Evolutionary conservation across 441 rosid genomes (phyloP).

Genomic region (Pelargonium myrrhifolium): DNA sequence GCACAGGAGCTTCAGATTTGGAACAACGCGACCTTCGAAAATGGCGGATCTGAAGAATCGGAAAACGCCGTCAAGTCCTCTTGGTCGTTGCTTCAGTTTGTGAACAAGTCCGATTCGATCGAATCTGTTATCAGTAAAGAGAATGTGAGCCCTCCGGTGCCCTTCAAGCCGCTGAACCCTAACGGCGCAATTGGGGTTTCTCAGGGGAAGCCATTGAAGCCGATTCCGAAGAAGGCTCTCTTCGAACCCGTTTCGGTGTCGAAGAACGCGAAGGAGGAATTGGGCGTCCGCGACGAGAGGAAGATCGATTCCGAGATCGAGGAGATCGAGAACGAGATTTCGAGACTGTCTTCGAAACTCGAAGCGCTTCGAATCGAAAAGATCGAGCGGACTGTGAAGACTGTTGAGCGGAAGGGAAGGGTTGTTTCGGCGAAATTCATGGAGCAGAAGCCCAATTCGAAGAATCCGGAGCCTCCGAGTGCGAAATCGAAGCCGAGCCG

Average conservation of each 20-base stretch:
- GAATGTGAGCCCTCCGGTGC: conserved; percentile 37
- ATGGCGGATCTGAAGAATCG: conserved; percentile 44
- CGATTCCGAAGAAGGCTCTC: conserved; percentile 10
- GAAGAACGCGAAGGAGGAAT: conserved; percentile 26
- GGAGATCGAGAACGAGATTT: conserved; percentile 67
- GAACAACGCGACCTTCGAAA: conserved; percentile 91
- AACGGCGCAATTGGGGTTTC: conserved; percentile 19
- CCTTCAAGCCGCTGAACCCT: conserved; percentile 37
- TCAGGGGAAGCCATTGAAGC: conserved; percentile 23
- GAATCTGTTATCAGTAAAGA: conserved; percentile 63
- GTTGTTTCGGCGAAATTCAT: conserved; percentile 65
- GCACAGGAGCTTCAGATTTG: conserved; percentile 65
- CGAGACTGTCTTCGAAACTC: conserved; percentile 50
- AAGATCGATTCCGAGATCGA: conserved; percentile 72
- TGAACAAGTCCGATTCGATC: conserved; percentile 39
- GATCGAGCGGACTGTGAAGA: conserved; percentile 39
- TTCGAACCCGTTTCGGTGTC: conserved; percentile 21
- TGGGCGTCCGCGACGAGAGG: conserved; percentile 29
- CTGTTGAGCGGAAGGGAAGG: conserved; percentile 45
- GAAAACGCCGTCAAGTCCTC: conserved; percentile 30
- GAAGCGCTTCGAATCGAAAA: conserved; percentile 70
- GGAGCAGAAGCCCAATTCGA: conserved; percentile 50
- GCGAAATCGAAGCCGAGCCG: conserved; percentile 38
- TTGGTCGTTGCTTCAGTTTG: conserved; percentile 35
- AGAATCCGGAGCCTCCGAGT: conserved; percentile 24